A percentile compares a stretch with the other conserved stretches of the same genome.
Evolutionary conservation across 1,284 basidiomycete genomes (phyloP).

Genomic region (Cryptococcus sp.): DNA sequence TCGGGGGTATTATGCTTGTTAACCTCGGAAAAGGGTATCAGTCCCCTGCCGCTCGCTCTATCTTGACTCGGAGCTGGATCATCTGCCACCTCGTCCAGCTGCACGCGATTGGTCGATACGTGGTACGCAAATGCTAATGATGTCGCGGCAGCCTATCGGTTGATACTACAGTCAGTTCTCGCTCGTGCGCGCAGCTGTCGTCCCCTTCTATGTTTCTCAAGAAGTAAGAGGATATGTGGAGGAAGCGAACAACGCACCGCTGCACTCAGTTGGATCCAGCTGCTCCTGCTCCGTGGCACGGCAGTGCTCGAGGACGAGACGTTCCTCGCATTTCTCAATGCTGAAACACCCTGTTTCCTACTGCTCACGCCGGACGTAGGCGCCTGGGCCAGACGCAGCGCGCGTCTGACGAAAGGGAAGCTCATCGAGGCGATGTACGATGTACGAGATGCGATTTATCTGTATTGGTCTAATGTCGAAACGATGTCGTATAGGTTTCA

Average conservation of each 20-base stretch:
- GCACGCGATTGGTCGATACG: conserved; percentile 1
- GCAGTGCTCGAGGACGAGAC: not conserved
- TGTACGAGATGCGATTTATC: too few species aligned
- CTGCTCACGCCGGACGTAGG: too few species aligned
- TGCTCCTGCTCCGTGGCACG: conserved; percentile 2
- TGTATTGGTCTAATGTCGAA: too few species aligned
- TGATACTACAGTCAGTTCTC: not conserved
- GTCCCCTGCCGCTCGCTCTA: conserved; percentile 24
- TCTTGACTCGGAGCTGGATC: conserved; percentile 27
- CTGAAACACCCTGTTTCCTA: too few species aligned
- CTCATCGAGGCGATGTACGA: too few species aligned
- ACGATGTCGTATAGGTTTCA: too few species aligned
- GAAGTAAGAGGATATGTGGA: not conserved
- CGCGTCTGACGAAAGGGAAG: too few species aligned
- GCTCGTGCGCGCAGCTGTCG: not conserved
- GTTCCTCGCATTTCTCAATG: not conserved
- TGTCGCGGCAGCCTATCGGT: conserved; percentile 4
- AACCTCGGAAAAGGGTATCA: conserved; percentile 45
- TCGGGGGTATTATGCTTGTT: conserved; percentile 46
- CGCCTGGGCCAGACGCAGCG: too few species aligned
- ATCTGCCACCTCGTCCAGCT: conserved; percentile 18
- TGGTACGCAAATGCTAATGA: conserved; percentile 16
- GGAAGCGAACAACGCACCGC: conserved; percentile 9
- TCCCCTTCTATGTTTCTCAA: not conserved
- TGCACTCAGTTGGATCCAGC: conserved; percentile 8